phyloP scores from a whole-genome alignment of 2,329 filamentous ascomycete species.

The Shiraia sp. region DNA sequence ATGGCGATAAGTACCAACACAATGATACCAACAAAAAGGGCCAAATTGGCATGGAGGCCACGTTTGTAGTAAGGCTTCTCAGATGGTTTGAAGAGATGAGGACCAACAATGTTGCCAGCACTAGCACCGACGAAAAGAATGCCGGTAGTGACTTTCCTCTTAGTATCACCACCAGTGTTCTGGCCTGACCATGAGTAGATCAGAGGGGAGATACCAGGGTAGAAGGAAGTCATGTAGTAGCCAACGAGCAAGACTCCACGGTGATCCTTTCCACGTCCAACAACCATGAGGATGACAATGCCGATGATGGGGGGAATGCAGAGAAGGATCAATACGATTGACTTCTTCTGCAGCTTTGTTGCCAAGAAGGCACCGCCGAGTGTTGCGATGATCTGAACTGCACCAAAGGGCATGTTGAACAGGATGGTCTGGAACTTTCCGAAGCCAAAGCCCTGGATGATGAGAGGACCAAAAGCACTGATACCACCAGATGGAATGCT shows the following conservation, averaged over 20 bases:
- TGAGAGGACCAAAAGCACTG: constrained; percentile 62
- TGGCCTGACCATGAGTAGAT: constrained; percentile 65
- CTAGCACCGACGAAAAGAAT: constrained; percentile 68
- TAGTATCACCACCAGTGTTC: constrained; percentile 71
- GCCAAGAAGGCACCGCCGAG: constrained; percentile 62
- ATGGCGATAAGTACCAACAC: constrained; percentile 53
- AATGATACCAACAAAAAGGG: constrained; percentile 64
- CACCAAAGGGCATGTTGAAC: constrained; percentile 65
- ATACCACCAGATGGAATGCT: constrained; percentile 62
- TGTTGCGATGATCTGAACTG: constrained; percentile 63
- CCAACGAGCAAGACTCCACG: constrained; percentile 58
- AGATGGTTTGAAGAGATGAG: constrained; percentile 64
- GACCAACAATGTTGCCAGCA: constrained; percentile 68
- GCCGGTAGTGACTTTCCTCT: constrained; percentile 68
- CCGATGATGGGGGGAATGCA: constrained; percentile 63
- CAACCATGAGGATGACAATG: constrained; percentile 57
- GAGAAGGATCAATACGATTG: constrained; percentile 57
- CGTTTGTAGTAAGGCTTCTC: constrained; percentile 62
- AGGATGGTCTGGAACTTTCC: constrained; percentile 60
- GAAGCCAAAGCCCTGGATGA: constrained; percentile 63
- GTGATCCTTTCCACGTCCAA: constrained; percentile 52
- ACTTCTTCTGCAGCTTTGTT: constrained; percentile 59
- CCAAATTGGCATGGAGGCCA: constrained; percentile 63
- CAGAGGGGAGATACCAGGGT: constrained; percentile 63
- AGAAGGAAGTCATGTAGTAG: constrained; percentile 64